These are phyloP conservation scores for Wickerhamomyces ciferrii DNA, from an alignment of 805 yeast genomes.

Conservation along the genomic window DNA sequence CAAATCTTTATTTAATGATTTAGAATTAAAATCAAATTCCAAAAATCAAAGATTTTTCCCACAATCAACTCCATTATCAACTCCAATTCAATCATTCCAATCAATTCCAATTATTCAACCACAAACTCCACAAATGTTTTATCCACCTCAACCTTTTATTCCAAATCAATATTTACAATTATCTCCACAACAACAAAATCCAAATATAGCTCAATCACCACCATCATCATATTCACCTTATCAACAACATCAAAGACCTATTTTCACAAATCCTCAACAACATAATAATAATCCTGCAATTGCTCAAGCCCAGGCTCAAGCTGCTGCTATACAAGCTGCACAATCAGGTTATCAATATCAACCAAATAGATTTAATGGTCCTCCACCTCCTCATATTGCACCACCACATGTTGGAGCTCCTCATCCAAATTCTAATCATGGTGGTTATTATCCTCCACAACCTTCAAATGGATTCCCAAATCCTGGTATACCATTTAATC, in stretches of 20 bases:
- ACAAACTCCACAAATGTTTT: slow-evolving; percentile 4
- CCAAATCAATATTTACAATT: slow-evolving; percentile 7
- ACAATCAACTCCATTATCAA: slow-evolving; percentile 6
- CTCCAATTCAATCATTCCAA: slow-evolving; percentile 7
- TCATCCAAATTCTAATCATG: not conserved
- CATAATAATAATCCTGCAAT: not conserved
- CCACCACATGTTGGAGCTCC: too few species aligned
- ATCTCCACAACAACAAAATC: slow-evolving; percentile 11
- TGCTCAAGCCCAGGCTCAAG: not conserved
- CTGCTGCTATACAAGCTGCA: not conserved
- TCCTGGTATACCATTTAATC: not conserved
- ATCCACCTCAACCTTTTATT: slow-evolving; percentile 2
- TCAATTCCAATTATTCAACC: slow-evolving; percentile 17
- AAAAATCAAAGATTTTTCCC: slow-evolving; percentile 4
- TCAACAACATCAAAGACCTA: not conserved
- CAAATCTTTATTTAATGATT: slow-evolving; percentile 43
- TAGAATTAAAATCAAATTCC: slow-evolving; percentile 6
- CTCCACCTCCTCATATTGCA: too few species aligned
- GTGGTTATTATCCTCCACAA: not conserved
- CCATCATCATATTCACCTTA: not conserved
- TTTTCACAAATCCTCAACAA: not conserved
- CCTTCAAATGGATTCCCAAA: not conserved
- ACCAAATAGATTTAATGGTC: not conserved
- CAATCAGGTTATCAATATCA: not conserved
- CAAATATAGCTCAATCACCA: slow-evolving; percentile 5